These are phyloP conservation scores for Solanum etuberosum DNA, from an alignment of 257 asterid genomes.

Conservation along the genomic window DNA sequence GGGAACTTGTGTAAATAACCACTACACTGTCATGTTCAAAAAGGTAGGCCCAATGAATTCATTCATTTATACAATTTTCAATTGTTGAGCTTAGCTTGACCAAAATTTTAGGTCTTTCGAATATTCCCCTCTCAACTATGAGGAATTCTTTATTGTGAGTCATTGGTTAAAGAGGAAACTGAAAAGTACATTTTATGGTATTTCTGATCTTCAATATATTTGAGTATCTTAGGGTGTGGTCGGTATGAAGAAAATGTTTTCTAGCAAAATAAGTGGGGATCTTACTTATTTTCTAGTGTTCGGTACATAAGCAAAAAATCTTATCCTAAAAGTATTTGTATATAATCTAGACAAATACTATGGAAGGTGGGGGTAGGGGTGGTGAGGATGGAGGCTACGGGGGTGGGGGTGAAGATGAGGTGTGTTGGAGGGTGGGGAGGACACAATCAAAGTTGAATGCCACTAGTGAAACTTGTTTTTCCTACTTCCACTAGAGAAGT, in stretches of 20 bases:
- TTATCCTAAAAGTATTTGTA: not conserved
- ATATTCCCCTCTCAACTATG: not conserved
- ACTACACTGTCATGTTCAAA: constrained; percentile 95
- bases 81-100: not conserved
- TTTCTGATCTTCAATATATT: not conserved
- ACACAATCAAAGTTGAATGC: not conserved
- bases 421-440: not conserved
- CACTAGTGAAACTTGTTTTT: not conserved
- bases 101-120: not conserved
- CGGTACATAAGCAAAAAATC: not conserved
- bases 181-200: not conserved
- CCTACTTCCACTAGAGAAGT: not conserved
- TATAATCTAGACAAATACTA: not conserved
- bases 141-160: not conserved
- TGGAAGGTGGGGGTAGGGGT: not conserved
- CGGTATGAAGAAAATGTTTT: not conserved
- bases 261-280: not conserved
- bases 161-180: not conserved
- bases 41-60: constrained; percentile 34
- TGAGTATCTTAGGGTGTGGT: not conserved
- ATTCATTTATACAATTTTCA: not conserved
- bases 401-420: not conserved
- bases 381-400: not conserved
- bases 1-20: constrained; percentile 96
- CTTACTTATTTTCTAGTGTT: not conserved